phyloP scores from a whole-genome alignment of 176 grass and related monocot species.

The Eleusine coracana region DNA sequence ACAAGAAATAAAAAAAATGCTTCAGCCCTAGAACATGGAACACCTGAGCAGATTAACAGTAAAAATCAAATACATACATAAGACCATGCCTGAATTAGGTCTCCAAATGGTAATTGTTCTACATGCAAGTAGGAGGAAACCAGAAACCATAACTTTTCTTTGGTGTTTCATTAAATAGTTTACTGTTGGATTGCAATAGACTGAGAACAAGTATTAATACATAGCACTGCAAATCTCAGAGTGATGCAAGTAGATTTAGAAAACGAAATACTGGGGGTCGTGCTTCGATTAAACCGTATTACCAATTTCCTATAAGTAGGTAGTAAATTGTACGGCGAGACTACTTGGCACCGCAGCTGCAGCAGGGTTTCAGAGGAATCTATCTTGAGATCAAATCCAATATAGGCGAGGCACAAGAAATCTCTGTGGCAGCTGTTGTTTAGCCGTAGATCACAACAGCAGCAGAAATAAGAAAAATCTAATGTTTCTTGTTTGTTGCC shows the following conservation, averaged over 20 bases:
- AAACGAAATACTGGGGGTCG: background rate
- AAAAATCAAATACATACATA: background rate
- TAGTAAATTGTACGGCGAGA: background rate
- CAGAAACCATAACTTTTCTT: background rate
- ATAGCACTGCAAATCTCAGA: background rate
- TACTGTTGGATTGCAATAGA: background rate
- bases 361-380: background rate
- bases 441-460: background rate
- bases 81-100: background rate
- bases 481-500: background rate
- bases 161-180: background rate
- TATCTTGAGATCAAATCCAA: constrained; percentile 7
- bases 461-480: background rate
- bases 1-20: background rate
- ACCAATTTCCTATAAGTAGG: background rate
- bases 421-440: background rate
- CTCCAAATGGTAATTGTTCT: background rate
- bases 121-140: background rate
- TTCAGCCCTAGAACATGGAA: background rate
- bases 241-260: background rate
- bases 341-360: constrained; percentile 1
- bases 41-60: background rate
- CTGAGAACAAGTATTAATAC: background rate
- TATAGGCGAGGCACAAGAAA: background rate
- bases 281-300: background rate